Conservation (phyloP, 2,329 filamentous ascomycete species). For the Xylariaceae sp. region DNA sequence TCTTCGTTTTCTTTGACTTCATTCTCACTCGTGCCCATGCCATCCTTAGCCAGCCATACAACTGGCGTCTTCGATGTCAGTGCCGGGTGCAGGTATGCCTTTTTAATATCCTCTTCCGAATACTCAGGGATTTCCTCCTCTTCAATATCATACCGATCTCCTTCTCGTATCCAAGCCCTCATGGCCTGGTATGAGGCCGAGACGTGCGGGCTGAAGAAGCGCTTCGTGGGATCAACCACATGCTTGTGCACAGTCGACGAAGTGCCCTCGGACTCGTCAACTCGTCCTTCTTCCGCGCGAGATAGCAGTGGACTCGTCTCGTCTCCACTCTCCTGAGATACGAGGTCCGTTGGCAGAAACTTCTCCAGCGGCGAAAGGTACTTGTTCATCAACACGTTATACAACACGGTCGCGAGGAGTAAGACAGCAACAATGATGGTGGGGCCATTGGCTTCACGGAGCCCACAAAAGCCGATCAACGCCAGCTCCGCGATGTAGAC, state of each 20-base stretch:
- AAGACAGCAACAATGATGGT: slow-evolving; percentile 59
- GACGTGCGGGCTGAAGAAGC: slow-evolving; percentile 27
- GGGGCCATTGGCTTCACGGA: slow-evolving; percentile 54
- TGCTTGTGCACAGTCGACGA: slow-evolving; percentile 18
- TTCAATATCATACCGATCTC: slow-evolving; percentile 14
- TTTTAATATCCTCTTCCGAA: slow-evolving; percentile 25
- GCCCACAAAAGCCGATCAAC: slow-evolving; percentile 66
- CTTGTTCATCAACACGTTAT: slow-evolving; percentile 45
- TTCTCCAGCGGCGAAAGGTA: slow-evolving; percentile 30
- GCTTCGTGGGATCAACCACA: slow-evolving; percentile 23
- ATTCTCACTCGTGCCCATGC: slow-evolving; percentile 54
- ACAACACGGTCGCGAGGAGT: slow-evolving; percentile 57
- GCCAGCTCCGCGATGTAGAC: slow-evolving; percentile 67
- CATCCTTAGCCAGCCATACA: slow-evolving; percentile 64
- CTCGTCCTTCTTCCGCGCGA: slow-evolving; percentile 23
- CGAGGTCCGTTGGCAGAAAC: slow-evolving; percentile 24
- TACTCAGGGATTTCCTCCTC: slow-evolving; percentile 22
- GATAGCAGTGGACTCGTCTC: slow-evolving; percentile 27
- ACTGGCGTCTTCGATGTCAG: slow-evolving; percentile 45
- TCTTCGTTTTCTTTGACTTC: slow-evolving; percentile 57
- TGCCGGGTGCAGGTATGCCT: slow-evolving; percentile 29
- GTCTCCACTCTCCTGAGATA: slow-evolving; percentile 13
- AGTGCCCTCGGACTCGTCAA: slow-evolving; percentile 22
- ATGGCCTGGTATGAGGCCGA: slow-evolving; percentile 27
- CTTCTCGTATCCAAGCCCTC: slow-evolving; percentile 22